Percentiles rank a stretch among this genome's conserved stretches.
phyloP scores from a whole-genome alignment of 176 grass and related monocot genomes.

The Cenchrus fungigraminus region DNA sequence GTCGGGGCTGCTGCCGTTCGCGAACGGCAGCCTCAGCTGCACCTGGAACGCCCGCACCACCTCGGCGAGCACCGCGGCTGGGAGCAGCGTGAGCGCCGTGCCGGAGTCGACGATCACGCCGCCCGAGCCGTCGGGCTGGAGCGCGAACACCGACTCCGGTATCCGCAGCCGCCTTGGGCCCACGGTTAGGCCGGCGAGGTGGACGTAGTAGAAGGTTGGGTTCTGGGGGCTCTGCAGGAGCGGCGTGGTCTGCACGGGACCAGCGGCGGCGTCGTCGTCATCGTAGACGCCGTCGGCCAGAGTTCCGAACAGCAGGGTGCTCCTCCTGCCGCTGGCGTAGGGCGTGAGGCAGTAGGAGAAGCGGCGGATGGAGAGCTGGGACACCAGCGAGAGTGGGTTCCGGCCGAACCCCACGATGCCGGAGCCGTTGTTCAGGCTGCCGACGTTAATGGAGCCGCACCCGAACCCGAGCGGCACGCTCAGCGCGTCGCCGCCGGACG shows the following conservation, averaged over 20 bases:
- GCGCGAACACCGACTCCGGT: slow-evolving; percentile 52
- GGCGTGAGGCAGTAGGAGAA: slow-evolving; percentile 82
- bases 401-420: slow-evolving; percentile 74
- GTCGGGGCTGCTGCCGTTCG: not conserved
- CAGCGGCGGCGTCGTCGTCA: slow-evolving; percentile 23
- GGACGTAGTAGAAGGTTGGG: slow-evolving; percentile 66
- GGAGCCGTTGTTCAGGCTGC: slow-evolving; percentile 56
- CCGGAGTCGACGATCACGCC: slow-evolving; percentile 77
- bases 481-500: slow-evolving; percentile 5
- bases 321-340: slow-evolving; percentile 37
- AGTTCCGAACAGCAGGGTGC: slow-evolving; percentile 63
- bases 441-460: slow-evolving; percentile 58
- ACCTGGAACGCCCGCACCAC: slow-evolving; percentile 44
- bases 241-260: slow-evolving; percentile 46
- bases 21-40: slow-evolving; percentile 46
- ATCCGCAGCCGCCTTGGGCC: slow-evolving; percentile 53
- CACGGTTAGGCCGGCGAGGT: slow-evolving; percentile 62
- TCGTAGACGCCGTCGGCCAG: slow-evolving; percentile 46
- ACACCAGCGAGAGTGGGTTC: slow-evolving; percentile 57
- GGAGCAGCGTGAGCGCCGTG: slow-evolving; percentile 55
- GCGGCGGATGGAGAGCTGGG: slow-evolving; percentile 59
- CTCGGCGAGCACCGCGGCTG: slow-evolving; percentile 28
- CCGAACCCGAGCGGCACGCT: slow-evolving; percentile 54
- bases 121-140: slow-evolving; percentile 41
- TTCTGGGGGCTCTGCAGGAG: slow-evolving; percentile 43